Conservation (phyloP, 140 eudicot genomes). For the Bidens hawaiensis region DNA sequence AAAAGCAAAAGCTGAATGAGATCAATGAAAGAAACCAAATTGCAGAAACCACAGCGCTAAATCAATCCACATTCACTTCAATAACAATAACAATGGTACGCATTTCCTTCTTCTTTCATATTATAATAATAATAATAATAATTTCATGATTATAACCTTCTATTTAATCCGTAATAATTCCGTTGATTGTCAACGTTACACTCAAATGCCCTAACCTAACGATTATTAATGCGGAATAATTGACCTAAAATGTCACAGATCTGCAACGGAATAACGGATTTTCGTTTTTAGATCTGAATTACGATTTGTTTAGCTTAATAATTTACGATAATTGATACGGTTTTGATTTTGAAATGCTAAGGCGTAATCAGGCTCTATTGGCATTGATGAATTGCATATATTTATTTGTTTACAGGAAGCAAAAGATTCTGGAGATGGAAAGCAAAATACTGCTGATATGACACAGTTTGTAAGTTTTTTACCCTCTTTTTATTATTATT, state of each 20-base stretch:
- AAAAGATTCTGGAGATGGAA: conserved; percentile 65
- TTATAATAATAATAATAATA: no score
- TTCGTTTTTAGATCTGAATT: conserved; percentile 8
- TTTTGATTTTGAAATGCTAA: neutral
- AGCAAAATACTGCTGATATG: conserved; percentile 91
- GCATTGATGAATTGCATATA: neutral
- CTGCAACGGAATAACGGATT: neutral
- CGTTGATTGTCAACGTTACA: conserved; percentile 8
- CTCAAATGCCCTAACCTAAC: neutral
- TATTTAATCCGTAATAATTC: conserved; percentile 2
- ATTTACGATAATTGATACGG: conserved; percentile 6
- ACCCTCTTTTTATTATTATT: no score
- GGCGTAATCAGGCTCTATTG: neutral
- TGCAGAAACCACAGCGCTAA: conserved; percentile 10
- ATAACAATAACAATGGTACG: conserved; percentile 30
- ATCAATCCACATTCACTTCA: conserved; percentile 14
- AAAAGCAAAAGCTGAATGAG: neutral
- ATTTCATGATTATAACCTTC: neutral
- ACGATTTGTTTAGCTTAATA: neutral
- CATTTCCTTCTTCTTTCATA: neutral
- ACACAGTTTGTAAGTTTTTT: conserved; percentile 77
- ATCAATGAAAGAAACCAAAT: conserved; percentile 4
- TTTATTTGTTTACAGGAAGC: conserved; percentile 57
- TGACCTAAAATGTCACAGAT: neutral
- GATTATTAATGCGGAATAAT: neutral